Evolutionary conservation across 164 flowering plant species (phyloP).

Genomic region (Berberis thunbergii): DNA sequence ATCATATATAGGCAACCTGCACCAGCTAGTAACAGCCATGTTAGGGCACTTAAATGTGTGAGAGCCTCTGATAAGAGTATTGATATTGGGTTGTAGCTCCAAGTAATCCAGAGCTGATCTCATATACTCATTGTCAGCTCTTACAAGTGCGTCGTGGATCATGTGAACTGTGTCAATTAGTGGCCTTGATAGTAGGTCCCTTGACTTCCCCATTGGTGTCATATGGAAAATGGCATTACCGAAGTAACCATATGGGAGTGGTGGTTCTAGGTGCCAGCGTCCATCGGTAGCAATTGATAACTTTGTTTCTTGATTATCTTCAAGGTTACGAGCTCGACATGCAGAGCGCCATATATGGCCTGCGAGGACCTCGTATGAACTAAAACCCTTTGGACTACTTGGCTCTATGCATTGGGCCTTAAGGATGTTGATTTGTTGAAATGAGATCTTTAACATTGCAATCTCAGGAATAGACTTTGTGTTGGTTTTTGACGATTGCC

Average conservation of each 20-base stretch:
- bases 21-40: slow-evolving; percentile 60
- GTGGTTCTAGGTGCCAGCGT: slow-evolving; percentile 42
- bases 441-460: not conserved
- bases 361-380: slow-evolving; percentile 59
- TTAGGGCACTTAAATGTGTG: slow-evolving; percentile 58
- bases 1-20: slow-evolving; percentile 50
- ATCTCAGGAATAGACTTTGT: not conserved
- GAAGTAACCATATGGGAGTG: slow-evolving; percentile 51
- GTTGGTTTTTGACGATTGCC: not conserved
- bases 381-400: slow-evolving; percentile 22
- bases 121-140: slow-evolving; percentile 51
- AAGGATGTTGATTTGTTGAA: not conserved
- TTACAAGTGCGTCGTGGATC: slow-evolving; percentile 43
- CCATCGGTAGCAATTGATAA: slow-evolving; percentile 59
- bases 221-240: slow-evolving; percentile 61
- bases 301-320: slow-evolving; percentile 42
- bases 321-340: slow-evolving; percentile 50
- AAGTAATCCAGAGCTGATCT: slow-evolving; percentile 69
- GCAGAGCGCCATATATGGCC: slow-evolving; percentile 60
- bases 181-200: slow-evolving; percentile 44
- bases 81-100: slow-evolving; percentile 53
- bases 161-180: slow-evolving; percentile 36
- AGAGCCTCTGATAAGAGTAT: slow-evolving; percentile 47
- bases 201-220: slow-evolving; percentile 40
- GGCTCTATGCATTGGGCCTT: not conserved